Percentiles rank a stretch among this genome's conserved stretches.
Evolutionary conservation across 805 yeast species (phyloP).

Genomic region (Yamadazyma nakazawae): DNA sequence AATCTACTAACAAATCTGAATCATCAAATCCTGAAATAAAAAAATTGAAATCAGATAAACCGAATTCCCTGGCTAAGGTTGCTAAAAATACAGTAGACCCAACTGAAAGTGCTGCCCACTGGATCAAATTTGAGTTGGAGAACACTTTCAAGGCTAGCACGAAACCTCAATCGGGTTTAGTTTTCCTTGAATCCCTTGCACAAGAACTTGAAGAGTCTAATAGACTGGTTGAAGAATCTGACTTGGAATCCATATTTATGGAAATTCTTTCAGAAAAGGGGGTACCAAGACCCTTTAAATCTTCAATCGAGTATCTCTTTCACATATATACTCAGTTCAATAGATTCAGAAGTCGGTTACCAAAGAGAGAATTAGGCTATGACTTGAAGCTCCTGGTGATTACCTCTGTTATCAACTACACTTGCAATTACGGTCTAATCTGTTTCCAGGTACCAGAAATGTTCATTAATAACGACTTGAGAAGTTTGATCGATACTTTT

Average conservation of each 20-base stretch:
- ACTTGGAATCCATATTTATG: conserved; percentile 51
- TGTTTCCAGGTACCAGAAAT: conserved; percentile 68
- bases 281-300: conserved; percentile 24
- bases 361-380: conserved; percentile 37
- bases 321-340: conserved; percentile 42
- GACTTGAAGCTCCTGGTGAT: conserved; percentile 38
- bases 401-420: conserved; percentile 46
- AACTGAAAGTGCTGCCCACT: conserved; percentile 28
- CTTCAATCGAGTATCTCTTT: conserved; percentile 48
- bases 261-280: conserved; percentile 58
- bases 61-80: not conserved
- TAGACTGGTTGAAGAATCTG: conserved; percentile 23
- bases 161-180: conserved; percentile 14
- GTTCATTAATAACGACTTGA: conserved; percentile 42
- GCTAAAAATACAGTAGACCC: not conserved
- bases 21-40: not conserved
- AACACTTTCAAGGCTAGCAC: conserved; percentile 34
- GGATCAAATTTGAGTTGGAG: conserved; percentile 41
- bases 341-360: conserved; percentile 40
- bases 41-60: not conserved
- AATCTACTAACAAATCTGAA: not conserved
- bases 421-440: conserved; percentile 63
- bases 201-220: conserved; percentile 18
- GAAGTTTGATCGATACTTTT: conserved; percentile 23
- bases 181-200: conserved; percentile 23